phyloP scores from a whole-genome alignment of 192 early-diverging fungal species.

The Powellomyces hirtus region DNA sequence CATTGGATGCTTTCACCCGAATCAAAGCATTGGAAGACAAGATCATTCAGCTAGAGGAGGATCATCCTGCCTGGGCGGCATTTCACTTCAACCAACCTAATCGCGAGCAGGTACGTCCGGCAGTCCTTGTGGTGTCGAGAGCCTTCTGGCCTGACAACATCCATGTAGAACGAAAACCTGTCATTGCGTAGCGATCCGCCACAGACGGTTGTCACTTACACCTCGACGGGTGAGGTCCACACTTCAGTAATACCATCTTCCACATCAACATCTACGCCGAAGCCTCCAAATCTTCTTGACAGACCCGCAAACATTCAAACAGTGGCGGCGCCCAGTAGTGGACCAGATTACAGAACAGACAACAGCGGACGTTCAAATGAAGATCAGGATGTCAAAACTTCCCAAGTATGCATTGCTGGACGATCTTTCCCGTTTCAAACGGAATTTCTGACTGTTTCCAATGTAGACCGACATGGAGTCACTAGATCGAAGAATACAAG shows the following conservation, averaged over 20 bases:
- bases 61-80: slow-evolving; percentile 77
- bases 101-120: slow-evolving; percentile 22
- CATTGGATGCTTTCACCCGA: slow-evolving; percentile 47
- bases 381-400: neutral
- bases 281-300: too few species aligned
- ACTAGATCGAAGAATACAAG: neutral
- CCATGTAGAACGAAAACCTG: neutral
- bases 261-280: neutral
- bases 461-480: neutral
- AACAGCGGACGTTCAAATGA: neutral
- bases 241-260: slow-evolving; percentile 13
- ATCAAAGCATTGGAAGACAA: slow-evolving; percentile 75
- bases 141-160: neutral
- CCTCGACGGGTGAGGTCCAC: neutral
- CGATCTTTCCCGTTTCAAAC: neutral
- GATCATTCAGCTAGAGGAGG: slow-evolving; percentile 70
- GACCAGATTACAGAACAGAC: neutral
- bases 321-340: neutral
- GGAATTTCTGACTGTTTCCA: too few species aligned
- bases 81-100: slow-evolving; percentile 76
- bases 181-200: slow-evolving; percentile 1
- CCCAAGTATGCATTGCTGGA: neutral
- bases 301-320: neutral
- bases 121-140: neutral
- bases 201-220: slow-evolving; percentile 15